Evolutionary conservation across 352 stramenopile species (phyloP), one percentile per base, ranked within the genome.

Genomic region (Nothophytophthora sp.): DNA sequence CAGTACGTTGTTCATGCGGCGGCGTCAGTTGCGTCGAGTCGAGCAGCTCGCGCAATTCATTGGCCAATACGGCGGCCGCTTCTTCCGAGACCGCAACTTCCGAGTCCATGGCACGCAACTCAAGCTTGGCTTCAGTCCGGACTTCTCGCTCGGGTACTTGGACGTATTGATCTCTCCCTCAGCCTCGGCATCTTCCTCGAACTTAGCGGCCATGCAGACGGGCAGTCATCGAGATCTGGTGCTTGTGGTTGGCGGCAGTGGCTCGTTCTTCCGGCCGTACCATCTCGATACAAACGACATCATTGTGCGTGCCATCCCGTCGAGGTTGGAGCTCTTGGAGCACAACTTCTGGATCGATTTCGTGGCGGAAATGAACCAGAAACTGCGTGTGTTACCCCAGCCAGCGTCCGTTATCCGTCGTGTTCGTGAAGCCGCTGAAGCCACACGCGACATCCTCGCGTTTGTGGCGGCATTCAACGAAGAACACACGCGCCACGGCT

Each of bases 341-440:
- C 78, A 95, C 36, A 68, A 74, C 36, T 91, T 90, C 39, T 95
- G 85, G 85, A 89, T 93, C 51, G 76, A 92, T 38, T 93, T 92
- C 52, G 65, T 92, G 12, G 82, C 76, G 3, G 76, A 81, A 2
- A 55, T 87, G 11, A 93, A 95, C 51, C 67, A 80, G 54, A 66
- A 72, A 23, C 46, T 93, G n/a, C 81, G 78, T 13, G 53, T 85
- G 8, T 36, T 95, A 24, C 68, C 82, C 10, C 81, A 90, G 35
- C 68, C 78, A n/a, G 75, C 71, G 7, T 82, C 75, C 0, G 19
- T 34, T 7, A 16, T 61, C 29, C 70, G 67, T 22, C 67, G 78
- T 34, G 56, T 73, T 20, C 39, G 22, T 0, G 63, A 76, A 22
- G 73, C 70, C 3, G 53, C 40, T 3, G 40, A 60, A 4, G 55